Evolutionary conservation across 257 asterid genomes (phyloP).

Genomic region (Datura wrightii): DNA sequence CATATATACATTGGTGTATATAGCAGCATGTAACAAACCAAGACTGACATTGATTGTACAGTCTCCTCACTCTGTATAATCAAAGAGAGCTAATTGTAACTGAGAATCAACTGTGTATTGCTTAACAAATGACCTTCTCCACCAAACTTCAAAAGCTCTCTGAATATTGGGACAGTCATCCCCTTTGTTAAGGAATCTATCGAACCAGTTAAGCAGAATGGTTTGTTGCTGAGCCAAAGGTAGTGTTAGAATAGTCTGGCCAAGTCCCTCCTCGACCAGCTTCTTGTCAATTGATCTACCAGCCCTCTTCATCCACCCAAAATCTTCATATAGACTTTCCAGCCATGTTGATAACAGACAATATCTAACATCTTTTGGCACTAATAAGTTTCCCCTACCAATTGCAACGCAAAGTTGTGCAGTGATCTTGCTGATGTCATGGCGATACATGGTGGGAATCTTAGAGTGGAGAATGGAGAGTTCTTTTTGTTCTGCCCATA

Average conservation of each 20-base stretch:
- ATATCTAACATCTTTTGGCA: constrained; percentile 67
- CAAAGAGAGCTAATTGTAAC: constrained; percentile 69
- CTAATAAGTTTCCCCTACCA: constrained; percentile 76
- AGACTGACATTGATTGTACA: neutral
- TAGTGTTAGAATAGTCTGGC: constrained; percentile 79
- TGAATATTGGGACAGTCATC: constrained; percentile 94
- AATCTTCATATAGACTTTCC: constrained; percentile 88
- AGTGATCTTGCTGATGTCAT: constrained; percentile 85
- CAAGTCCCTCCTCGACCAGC: constrained; percentile 77
- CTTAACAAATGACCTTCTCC: constrained; percentile 90
- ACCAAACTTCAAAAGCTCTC: constrained; percentile 90
- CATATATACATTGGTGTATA: constrained; percentile 35
- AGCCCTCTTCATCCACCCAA: constrained; percentile 81
- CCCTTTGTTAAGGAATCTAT: constrained; percentile 79
- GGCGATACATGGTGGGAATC: constrained; percentile 77
- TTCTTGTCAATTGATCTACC: constrained; percentile 76
- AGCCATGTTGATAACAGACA: constrained; percentile 80
- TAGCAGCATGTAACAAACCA: neutral
- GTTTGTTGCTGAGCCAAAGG: constrained; percentile 76
- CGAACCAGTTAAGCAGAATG: constrained; percentile 77
- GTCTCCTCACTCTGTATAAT: constrained; percentile 51
- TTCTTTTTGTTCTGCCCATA: constrained; percentile 95
- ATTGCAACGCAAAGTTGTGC: constrained; percentile 84
- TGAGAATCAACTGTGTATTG: constrained; percentile 58
- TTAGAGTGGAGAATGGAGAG: constrained; percentile 82